Evolutionary conservation across 1,139 yeast genomes (phyloP), one percentile per base, ranked within the genome.

Genomic region (Suzukiozyma palmioleophila): DNA sequence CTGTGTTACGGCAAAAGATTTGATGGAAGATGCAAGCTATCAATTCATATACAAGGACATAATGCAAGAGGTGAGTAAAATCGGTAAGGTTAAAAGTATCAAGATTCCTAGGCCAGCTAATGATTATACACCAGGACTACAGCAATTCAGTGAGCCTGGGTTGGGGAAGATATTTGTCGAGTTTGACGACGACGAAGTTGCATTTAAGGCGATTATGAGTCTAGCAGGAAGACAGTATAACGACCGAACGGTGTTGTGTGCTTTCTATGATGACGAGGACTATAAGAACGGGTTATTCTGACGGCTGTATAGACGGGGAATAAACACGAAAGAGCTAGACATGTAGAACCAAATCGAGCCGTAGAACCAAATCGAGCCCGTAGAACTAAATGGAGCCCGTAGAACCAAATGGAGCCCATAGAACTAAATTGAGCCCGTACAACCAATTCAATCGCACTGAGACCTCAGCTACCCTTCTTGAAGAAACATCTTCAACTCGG

Each of bases 141-240:
- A 62, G 46, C 70, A 78, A 56, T 60, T 73, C 50, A 53, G 64
- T 14, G 67, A 69, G 30, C 75, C 80, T 1, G 88, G 87, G 3
- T 74, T 83, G 31, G 96, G 96, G 0, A 82, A 78, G 49, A 71
- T 86, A 0, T 88, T 71, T 55, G 77, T 86, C 30, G 81, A 83
- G 57, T 88, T 83, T 58, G 72, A 67, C 2, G 66, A 68, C 13
- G 63, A 67, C 3, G 73, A 72, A 2, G 61, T 64, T 7, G 85
- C 95, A 3, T 59, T 66, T 22, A 59, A 63, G 16, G 94, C 94
- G 1, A 69, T 82, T 37, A 57, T 72, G 53, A 75, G 72, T n/a
- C 52, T 87, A 18, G 79, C 86, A 3, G 96, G 96, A 1, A 62
- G 83, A 36, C 64, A 63, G 45, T 89, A 82, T 54, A 76, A 81